Percentiles rank a stretch among this genome's conserved stretches.
Conservation (phyloP, 2,329 filamentous ascomycete species). For the Trichoderma koningii region DNA sequence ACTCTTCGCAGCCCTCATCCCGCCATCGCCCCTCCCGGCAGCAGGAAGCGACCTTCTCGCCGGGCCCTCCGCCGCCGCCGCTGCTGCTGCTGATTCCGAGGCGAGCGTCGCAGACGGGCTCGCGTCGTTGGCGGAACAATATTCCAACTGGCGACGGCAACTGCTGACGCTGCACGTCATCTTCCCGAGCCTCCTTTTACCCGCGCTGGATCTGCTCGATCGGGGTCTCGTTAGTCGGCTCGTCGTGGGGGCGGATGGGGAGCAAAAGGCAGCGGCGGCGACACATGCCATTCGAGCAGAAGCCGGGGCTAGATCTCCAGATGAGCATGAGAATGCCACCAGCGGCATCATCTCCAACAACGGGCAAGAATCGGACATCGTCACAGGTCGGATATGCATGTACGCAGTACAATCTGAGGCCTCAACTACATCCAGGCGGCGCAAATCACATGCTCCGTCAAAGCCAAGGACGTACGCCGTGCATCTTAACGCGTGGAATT, state of each 20-base stretch:
- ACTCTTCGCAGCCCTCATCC: conserved; percentile 54
- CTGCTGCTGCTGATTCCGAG: neutral
- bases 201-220: conserved; percentile 86
- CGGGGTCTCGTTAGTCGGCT: conserved; percentile 67
- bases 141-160: conserved; percentile 50
- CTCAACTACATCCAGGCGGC: conserved; percentile 36
- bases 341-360: too few relatives aligned
- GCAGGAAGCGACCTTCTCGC: too few relatives aligned
- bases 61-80: too few relatives aligned
- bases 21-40: conserved; percentile 38
- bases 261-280: neutral
- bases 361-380: neutral
- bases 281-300: neutral
- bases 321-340: neutral
- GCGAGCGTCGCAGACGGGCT: neutral
- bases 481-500: conserved; percentile 77
- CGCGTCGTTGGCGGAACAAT: neutral
- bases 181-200: conserved; percentile 78
- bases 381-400: conserved; percentile 36
- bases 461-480: conserved; percentile 63
- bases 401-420: conserved; percentile 68
- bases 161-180: conserved; percentile 83
- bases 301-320: too few relatives aligned
- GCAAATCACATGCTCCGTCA: conserved; percentile 28
- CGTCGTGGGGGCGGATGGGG: neutral